Percentiles rank a stretch among this genome's conserved stretches.
phyloP scores from a whole-genome alignment of 2,329 filamentous ascomycete genomes.

The Colletotrichum cereale region DNA sequence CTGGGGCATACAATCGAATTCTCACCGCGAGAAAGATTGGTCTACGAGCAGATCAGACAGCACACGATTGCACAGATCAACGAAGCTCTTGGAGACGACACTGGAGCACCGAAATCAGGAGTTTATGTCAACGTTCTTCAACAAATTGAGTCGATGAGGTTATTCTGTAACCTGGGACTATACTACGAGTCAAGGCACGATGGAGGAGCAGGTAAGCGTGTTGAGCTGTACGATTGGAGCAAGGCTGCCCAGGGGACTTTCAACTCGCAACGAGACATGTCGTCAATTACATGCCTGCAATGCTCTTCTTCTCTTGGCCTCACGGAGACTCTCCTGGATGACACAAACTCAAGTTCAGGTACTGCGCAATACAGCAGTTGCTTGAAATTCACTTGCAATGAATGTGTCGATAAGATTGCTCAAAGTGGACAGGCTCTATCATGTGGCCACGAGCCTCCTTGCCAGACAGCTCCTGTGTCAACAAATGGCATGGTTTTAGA shows the following conservation, averaged over 20 bases:
- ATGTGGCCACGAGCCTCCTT: constrained; percentile 47
- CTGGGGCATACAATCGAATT: constrained; percentile 56
- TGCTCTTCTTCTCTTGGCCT: no score
- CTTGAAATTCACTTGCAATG: constrained; percentile 48
- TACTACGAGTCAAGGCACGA: no score
- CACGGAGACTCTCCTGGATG: no score
- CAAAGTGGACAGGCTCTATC: no score
- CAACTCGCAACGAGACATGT: no score
- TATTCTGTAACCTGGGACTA: constrained; percentile 61
- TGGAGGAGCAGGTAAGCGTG: no score
- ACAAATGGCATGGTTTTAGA: no score
- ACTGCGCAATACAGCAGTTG: no score
- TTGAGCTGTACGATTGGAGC: no score
- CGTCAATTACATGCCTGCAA: no score
- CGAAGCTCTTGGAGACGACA: constrained; percentile 47
- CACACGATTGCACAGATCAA: constrained; percentile 50
- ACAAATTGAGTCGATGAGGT: constrained; percentile 58
- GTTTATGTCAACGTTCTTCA: constrained; percentile 59
- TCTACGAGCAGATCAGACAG: constrained; percentile 50
- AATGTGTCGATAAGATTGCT: constrained; percentile 48
- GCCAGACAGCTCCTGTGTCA: constrained; percentile 45
- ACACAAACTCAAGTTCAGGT: no score
- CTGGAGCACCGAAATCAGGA: constrained; percentile 29
- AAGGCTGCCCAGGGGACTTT: constrained; percentile 49
- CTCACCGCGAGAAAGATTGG: constrained; percentile 47